Base-by-base conservation (phyloP, 1,284 basidiomycete genomes). In the Tilletia caries region DNA sequence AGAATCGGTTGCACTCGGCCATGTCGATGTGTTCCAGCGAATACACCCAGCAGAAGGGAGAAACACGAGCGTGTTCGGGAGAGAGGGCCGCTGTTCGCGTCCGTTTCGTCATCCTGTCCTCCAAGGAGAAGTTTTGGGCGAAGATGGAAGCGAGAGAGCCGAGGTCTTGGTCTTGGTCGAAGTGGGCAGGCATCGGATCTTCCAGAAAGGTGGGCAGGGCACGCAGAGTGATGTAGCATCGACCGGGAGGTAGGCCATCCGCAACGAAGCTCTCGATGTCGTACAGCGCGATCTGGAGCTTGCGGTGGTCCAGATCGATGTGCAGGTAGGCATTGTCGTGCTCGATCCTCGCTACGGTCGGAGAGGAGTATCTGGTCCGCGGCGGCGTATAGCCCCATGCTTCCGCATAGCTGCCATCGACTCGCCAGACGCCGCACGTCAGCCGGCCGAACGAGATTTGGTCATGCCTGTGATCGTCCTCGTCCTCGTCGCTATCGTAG, bases 21-120 rank as follows among this genome's bases (percentile, higher is more conserved):
- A 25, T 33, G 41, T 60, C 41, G 8, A 27, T 15, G 34, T 34
- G 41, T 41, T 54, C 41, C n/a, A 67, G 29, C 2, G 34, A 15
- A 34, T 54, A 44, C 15, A 67, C 67, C 32, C 54, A 67, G 50
- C 67, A 67, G 67, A 60, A 67, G 13, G 67, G 67, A 37, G 67
- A n/a, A 4, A 67, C 58, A 5, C 18, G 12, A 3, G n/a, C 67
- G 34, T 67, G 67, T 5, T 58, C 41, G 18, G 29, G 23, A 23
- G 52, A 52, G 6, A 67, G 18, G 15, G n/a, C 52, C 1, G 32
- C 13, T 2, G 44, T 41, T 18, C 67, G 52, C 15, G 37, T 41
- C 8, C 37, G 37, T 41, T 41, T 41, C 37, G 37, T 10, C 37
- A 41, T 41, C 37, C 8, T 41, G 10, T 41, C 37, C 10, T 41